phyloP scores from a whole-genome alignment of 495 filamentous ascomycete species.

The Bathelium albidoporum region DNA sequence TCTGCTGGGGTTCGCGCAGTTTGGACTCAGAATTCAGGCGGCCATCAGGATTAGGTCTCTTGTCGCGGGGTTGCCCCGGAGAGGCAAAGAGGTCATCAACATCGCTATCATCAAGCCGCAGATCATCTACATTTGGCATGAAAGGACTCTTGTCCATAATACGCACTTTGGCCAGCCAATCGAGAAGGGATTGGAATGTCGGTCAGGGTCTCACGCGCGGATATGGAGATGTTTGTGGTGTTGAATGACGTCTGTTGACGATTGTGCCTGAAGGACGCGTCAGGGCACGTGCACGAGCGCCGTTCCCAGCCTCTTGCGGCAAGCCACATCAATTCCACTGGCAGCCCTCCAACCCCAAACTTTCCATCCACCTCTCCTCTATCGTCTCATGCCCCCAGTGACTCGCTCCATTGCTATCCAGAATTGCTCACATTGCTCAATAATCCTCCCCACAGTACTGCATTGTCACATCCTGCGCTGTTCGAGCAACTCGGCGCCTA shows the following conservation, averaged over 20 bases:
- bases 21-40: neutral
- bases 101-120: conserved; percentile 41
- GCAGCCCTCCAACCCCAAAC: neutral
- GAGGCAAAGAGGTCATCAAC: conserved; percentile 65
- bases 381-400: neutral
- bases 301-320: neutral
- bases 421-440: neutral
- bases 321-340: neutral
- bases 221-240: neutral
- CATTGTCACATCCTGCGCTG: neutral
- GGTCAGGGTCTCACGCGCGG: neutral
- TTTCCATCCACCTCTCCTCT: neutral
- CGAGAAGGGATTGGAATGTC: neutral
- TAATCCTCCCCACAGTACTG: neutral
- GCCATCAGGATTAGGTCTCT: conserved; percentile 3
- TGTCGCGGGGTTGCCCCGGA: conserved; percentile 39
- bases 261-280: neutral
- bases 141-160: conserved; percentile 14
- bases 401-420: neutral
- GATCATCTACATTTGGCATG: conserved; percentile 15
- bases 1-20: neutral
- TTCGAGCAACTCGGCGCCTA: neutral
- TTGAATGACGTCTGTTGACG: neutral
- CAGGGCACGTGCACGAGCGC: neutral
- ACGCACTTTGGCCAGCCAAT: neutral